phyloP scores from a whole-genome alignment of 805 yeast genomes.

The Saccharomycopsis sp. region DNA sequence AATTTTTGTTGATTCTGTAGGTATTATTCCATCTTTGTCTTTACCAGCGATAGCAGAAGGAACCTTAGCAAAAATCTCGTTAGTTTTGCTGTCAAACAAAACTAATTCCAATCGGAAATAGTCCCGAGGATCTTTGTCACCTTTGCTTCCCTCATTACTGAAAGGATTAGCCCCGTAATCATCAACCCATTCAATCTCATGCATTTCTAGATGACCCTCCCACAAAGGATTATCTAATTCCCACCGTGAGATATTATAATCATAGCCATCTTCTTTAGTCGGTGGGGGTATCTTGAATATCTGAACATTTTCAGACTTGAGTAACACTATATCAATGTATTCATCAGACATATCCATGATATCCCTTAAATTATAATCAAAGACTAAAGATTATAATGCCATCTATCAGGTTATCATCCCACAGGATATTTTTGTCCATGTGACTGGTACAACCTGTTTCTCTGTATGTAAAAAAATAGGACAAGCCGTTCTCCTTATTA shows the following conservation, averaged over 20 bases:
- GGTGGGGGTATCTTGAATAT: constrained; percentile 19
- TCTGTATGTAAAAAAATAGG: no score
- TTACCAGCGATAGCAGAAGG: constrained; percentile 8
- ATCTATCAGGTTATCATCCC: no score
- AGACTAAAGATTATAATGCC: no score
- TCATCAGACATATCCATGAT: no score
- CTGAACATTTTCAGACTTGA: constrained; percentile 18
- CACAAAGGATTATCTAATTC: constrained; percentile 12
- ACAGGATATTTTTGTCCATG: no score
- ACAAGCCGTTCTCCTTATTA: no score
- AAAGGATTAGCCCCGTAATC: constrained; percentile 11
- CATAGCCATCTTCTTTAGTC: constrained; percentile 5
- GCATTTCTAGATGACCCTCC: constrained; percentile 19
- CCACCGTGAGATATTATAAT: constrained; percentile 19
- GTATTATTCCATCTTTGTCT: constrained; percentile 6
- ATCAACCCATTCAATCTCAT: constrained; percentile 16
- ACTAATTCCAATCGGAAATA: constrained; percentile 9
- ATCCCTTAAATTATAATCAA: no score
- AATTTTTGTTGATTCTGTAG: constrained; percentile 17
- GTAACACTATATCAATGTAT: constrained; percentile 9
- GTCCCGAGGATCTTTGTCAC: constrained; percentile 8
- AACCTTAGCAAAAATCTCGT: constrained; percentile 15
- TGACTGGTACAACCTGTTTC: no score
- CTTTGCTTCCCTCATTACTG: background rate
- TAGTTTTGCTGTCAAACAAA: background rate